Percentiles rank a stretch among this genome's conserved stretches.
These are phyloP conservation scores for Sarocladiaceae sp. DNA, from an alignment of 2,329 filamentous ascomycete species.

Conservation along the genomic window DNA sequence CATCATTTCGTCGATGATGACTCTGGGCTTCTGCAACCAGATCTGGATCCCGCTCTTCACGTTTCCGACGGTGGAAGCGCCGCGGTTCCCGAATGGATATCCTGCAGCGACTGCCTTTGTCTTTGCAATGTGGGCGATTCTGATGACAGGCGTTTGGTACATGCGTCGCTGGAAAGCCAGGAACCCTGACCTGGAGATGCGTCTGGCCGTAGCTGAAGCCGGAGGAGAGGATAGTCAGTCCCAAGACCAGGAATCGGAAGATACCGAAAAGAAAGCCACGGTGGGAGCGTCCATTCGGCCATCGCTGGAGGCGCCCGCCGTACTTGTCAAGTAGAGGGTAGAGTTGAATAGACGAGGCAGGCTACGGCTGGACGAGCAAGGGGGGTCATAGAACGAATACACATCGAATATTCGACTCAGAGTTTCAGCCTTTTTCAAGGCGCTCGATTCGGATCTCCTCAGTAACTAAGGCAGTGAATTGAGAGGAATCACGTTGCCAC, in stretches of 20 bases:
- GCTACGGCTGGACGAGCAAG: background rate
- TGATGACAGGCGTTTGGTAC: slow-evolving; percentile 21
- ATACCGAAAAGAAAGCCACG: background rate
- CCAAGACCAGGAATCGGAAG: background rate
- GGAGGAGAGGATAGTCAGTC: background rate
- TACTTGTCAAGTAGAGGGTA: background rate
- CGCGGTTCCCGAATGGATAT: slow-evolving; percentile 20
- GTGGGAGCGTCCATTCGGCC: background rate
- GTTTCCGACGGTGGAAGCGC: slow-evolving; percentile 21
- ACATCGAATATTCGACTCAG: background rate
- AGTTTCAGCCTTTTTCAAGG: background rate
- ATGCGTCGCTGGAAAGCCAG: slow-evolving; percentile 20
- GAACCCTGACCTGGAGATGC: slow-evolving; percentile 16
- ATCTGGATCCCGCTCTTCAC: slow-evolving; percentile 24
- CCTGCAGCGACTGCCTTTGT: slow-evolving; percentile 19
- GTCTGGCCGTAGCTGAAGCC: slow-evolving; percentile 9
- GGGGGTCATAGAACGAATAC: background rate
- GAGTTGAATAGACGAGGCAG: background rate
- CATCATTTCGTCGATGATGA: slow-evolving; percentile 28
- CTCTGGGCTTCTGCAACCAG: slow-evolving; percentile 24
- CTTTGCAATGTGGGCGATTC: slow-evolving; percentile 20
- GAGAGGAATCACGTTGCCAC: too few relatives aligned
- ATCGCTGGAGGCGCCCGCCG: background rate
- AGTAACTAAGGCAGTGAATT: too few relatives aligned
- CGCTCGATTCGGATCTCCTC: background rate